These are phyloP conservation scores for Linanthus parryae DNA, from an alignment of 148 eudicot species.

Conservation along the genomic window DNA sequence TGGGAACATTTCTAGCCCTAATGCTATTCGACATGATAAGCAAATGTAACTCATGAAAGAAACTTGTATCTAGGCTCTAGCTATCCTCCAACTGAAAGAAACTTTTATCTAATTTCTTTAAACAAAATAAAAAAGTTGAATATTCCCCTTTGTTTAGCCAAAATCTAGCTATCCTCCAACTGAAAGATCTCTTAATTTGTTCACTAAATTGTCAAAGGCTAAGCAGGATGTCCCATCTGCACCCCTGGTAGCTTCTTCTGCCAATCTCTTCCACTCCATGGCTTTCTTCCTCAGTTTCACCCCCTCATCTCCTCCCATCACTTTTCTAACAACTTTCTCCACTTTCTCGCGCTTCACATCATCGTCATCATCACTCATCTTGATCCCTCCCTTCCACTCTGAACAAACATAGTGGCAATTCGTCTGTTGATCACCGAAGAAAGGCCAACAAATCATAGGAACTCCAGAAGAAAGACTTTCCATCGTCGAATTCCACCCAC, in stretches of 20 bases:
- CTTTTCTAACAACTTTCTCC: neutral
- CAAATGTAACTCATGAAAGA: too few species aligned
- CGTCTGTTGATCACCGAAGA: slow-evolving; percentile 3
- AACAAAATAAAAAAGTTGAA: too few species aligned
- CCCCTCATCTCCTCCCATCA: slow-evolving; percentile 5
- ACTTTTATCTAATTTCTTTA: too few species aligned
- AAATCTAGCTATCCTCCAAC: too few species aligned
- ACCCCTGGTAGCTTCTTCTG: neutral
- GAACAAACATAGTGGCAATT: neutral
- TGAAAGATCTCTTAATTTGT: too few species aligned
- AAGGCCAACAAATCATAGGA: slow-evolving; percentile 1
- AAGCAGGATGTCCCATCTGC: slow-evolving; percentile 3
- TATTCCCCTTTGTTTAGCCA: too few species aligned
- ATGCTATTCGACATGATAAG: too few species aligned
- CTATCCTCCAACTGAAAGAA: too few species aligned
- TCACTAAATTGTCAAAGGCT: neutral
- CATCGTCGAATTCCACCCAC: slow-evolving; percentile 4
- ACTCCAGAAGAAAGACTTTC: slow-evolving; percentile 4
- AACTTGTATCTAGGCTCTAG: too few species aligned
- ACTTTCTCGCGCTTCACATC: slow-evolving; percentile 3
- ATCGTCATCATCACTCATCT: neutral
- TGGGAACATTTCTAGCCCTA: too few species aligned
- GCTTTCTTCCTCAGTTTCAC: slow-evolving; percentile 2
- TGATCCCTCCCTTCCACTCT: slow-evolving; percentile 1
- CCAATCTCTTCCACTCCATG: slow-evolving; percentile 4